A percentile compares a stretch with the other conserved stretches of the same genome.
Evolutionary conservation across 169 alveolate genomes (phyloP).

Genomic region (Plasmodium falciparum): DNA sequence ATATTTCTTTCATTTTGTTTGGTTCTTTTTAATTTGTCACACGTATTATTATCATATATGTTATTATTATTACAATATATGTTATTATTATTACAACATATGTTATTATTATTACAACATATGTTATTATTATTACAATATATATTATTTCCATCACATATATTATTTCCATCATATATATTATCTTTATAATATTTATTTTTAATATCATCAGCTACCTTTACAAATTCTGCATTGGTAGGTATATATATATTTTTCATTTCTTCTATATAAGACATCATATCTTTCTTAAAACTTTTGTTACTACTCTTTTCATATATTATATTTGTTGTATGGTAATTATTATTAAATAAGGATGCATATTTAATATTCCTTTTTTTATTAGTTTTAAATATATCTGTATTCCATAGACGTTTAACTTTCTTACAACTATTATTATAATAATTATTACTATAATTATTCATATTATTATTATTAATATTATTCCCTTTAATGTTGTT

Average conservation of each 20-base stretch:
- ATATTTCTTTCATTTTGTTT: background rate
- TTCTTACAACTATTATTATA: background rate
- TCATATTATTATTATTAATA: no score
- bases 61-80: background rate
- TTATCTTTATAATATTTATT: background rate
- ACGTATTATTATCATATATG: background rate
- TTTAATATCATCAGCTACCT: background rate
- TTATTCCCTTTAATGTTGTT: no score
- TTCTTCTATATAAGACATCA: slow-evolving; percentile 1
- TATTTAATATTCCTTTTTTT: background rate
- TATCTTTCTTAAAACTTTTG: background rate
- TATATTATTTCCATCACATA: no score
- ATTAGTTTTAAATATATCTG: background rate
- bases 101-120: background rate
- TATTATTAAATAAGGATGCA: background rate
- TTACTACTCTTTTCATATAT: background rate
- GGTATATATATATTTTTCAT: slow-evolving; percentile 4
- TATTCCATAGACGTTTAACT: background rate
- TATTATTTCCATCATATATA: background rate
- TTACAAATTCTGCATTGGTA: background rate
- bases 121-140: no score
- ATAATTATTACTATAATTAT: no score
- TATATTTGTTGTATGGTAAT: background rate
- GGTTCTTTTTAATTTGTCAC: background rate
- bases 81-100: no score